A percentile compares a stretch with the other conserved stretches of the same genome.
Conservation (phyloP, 169 alveolate species). For the Eimeria necatrix region DNA sequence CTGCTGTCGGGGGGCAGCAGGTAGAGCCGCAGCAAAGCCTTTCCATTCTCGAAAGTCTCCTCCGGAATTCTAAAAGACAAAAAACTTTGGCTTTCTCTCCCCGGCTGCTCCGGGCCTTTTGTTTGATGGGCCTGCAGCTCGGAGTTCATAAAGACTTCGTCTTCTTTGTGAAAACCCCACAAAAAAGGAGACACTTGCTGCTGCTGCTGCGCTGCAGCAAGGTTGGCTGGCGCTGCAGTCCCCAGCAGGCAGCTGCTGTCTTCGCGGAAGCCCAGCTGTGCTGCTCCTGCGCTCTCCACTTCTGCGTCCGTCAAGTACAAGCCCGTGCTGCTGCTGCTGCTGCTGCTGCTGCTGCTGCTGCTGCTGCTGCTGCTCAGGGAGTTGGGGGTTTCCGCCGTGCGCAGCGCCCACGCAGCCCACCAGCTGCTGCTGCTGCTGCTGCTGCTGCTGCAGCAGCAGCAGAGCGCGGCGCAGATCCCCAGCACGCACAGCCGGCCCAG, state of each 20-base stretch:
- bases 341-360: not conserved
- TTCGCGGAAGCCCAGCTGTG: not conserved
- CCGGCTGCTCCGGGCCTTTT: not conserved
- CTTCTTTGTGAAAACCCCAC: not conserved
- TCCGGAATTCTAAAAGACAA: not conserved
- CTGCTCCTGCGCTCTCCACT: no score
- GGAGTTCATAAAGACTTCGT: not conserved
- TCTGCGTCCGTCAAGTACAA: not conserved
- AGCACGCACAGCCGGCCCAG: no score
- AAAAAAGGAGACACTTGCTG: not conserved
- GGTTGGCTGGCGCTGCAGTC: not conserved
- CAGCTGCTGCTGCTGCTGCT: not conserved
- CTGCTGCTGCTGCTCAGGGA: not conserved
- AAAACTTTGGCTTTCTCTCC: not conserved
- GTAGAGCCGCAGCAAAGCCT: not conserved
- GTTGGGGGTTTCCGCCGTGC: not conserved
- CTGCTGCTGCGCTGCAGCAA: not conserved
- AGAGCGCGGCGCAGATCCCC: no score
- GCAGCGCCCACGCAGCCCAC: not conserved
- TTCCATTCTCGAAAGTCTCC: not conserved
- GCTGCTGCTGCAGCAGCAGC: not conserved
- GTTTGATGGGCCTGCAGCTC: constrained; percentile 15
- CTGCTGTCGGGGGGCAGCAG: no score
- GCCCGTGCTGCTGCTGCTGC: not conserved
- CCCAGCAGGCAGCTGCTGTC: not conserved